These are phyloP conservation scores for Mediolabrus comicus DNA, from an alignment of 108 stramenopile species.

Conservation along the genomic window DNA sequence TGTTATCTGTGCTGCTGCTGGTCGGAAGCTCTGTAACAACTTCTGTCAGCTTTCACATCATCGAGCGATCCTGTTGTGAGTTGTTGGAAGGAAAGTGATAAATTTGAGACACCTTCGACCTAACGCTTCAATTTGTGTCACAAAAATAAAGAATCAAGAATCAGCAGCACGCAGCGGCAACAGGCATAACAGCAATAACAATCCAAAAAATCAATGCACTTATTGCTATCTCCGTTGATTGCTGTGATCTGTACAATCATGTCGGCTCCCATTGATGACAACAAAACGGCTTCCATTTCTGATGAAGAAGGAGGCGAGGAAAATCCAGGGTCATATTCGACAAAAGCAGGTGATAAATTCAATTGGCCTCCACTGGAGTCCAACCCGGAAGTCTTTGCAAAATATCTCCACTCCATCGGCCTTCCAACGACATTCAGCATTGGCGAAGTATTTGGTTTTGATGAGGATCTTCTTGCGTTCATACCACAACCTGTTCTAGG, in stretches of 20 bases:
- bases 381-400: slow-evolving; percentile 55
- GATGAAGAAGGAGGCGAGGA: slow-evolving; percentile 39
- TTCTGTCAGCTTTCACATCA: no score
- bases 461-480: slow-evolving; percentile 58
- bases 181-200: no score
- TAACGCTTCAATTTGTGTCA: no score
- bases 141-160: no score
- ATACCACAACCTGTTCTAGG: slow-evolving; percentile 55
- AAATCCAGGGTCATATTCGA: neutral
- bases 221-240: neutral
- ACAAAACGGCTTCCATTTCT: slow-evolving; percentile 34
- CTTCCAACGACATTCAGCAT: slow-evolving; percentile 40
- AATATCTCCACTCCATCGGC: slow-evolving; percentile 53
- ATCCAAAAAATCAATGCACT: no score
- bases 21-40: no score
- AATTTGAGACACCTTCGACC: no score
- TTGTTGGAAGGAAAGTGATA: no score
- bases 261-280: neutral
- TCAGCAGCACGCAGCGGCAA: no score
- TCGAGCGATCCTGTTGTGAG: no score
- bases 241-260: neutral
- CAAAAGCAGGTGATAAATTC: slow-evolving; percentile 32
- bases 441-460: slow-evolving; percentile 60
- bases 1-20: no score
- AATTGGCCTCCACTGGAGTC: slow-evolving; percentile 67